Percentiles rank a stretch among this genome's conserved stretches.
Evolutionary conservation across 306 rosid genomes (phyloP).

Genomic region (Gleditsia sinensis): DNA sequence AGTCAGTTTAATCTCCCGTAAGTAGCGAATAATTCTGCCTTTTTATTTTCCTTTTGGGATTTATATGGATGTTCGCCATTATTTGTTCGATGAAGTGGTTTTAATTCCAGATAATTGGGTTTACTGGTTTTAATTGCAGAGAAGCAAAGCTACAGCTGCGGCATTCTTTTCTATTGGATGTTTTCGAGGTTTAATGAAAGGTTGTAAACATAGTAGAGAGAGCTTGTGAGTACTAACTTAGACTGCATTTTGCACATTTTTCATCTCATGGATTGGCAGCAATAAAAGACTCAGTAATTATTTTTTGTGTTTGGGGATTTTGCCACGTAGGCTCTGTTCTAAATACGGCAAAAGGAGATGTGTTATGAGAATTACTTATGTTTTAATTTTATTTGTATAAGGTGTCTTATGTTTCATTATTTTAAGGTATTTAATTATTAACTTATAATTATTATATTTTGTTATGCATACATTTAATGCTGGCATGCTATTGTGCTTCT

Average conservation of each 20-base stretch:
- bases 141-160: background rate
- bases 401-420: background rate
- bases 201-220: background rate
- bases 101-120: background rate
- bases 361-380: background rate
- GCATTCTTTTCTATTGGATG: background rate
- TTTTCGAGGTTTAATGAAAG: background rate
- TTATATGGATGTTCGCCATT: background rate
- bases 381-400: too few relatives aligned
- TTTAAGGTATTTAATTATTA: too few relatives aligned
- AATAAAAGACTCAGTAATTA: too few relatives aligned
- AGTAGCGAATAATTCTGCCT: background rate
- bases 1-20: background rate
- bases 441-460: background rate
- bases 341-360: background rate
- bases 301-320: background rate
- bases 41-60: background rate
- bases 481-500: background rate
- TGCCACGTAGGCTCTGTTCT: background rate
- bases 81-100: background rate
- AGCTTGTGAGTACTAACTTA: background rate
- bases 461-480: background rate
- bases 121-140: background rate
- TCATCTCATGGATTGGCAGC: background rate
- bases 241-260: too few relatives aligned